A percentile compares a stretch with the other conserved stretches of the same genome.
Conservation (phyloP, 371 early-diverging fungal species). For the Syncephalastrum monosporum region DNA sequence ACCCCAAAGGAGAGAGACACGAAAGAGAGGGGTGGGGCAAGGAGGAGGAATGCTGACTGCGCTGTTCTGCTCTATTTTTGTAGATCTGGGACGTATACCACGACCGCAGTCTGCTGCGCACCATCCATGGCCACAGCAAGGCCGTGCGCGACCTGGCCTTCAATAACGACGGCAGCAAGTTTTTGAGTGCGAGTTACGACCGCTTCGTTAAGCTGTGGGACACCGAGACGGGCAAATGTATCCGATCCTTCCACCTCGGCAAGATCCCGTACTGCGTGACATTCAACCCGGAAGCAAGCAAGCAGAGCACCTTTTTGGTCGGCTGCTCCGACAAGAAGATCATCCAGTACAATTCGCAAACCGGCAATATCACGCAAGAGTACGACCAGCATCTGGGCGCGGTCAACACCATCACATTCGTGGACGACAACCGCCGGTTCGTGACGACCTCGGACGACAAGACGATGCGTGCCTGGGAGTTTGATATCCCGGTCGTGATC, state of each 20-base stretch:
- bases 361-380: conserved; percentile 87
- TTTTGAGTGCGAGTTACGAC: conserved; percentile 91
- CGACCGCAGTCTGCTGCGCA: conserved; percentile 79
- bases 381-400: conserved; percentile 97
- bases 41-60: too few species aligned
- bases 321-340: conserved; percentile 95
- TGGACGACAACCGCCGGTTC: conserved; percentile 92
- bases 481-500: conserved; percentile 95
- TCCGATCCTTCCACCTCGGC: conserved; percentile 73
- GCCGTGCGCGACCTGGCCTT: conserved; percentile 93
- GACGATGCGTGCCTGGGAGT: conserved; percentile 96
- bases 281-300: conserved; percentile 87
- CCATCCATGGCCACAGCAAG: conserved; percentile 90
- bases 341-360: conserved; percentile 79
- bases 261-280: conserved; percentile 86
- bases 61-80: background rate
- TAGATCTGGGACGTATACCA: conserved; percentile 94
- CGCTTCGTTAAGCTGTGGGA: conserved; percentile 95
- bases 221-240: conserved; percentile 90
- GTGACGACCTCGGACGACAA: conserved; percentile 97
- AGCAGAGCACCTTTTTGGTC: conserved; percentile 83
- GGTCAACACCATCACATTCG: conserved; percentile 95
- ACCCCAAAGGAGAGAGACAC: background rate
- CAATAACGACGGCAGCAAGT: conserved; percentile 79
- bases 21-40: too few species aligned